Evolutionary conservation across 495 filamentous ascomycete genomes (phyloP), one percentile per base, ranked within the genome.

Genomic region (Venustampulla echinocandica): DNA sequence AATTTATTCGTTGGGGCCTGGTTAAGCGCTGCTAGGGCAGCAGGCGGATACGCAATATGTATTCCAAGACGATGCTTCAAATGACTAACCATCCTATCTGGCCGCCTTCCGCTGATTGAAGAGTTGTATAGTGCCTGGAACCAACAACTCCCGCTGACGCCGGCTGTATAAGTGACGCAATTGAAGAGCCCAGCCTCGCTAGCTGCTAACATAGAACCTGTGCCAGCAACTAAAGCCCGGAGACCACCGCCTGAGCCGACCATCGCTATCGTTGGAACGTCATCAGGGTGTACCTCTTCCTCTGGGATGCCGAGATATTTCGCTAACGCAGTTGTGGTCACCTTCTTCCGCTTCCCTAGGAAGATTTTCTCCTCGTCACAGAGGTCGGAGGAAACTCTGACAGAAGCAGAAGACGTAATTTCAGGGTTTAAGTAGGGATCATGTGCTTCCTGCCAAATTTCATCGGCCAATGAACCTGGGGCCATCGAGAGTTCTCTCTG

Each of bases 121-220:
- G 90, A 94, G 54, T 89, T 80, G 60, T 85, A 96, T 7, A 98
- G 70, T 1, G 86, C 73, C 62, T 96, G 90, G 23, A 96, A 67
- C 92, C 92, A 98, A 61, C 92, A 96, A 53, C 85, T 92, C 3
- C 92, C 92, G 57, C 85, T 90, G 13, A 98, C 92, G 6, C 92
- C 92, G 19, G 92, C 87, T 0, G 87, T 90, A 57, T 98, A 98
- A 0, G 89, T 98, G 0, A 84, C 75, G 61, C 90, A 95, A 60
- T 95, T 87, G 61, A 92, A 94, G 0, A 98, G 69, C 0, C 92
- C 92, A 38, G 82, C 80, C 62, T 95, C 85, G 20, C 84, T 73
- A 3, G 87, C 73, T 23, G 85, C 85, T 11, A 90, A 66, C 44
- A 87, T 84, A 1, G 87, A 95, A 10, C 89, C 85, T 0, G 86